These are phyloP conservation scores for Saxophila tyrrhenica DNA, from an alignment of 495 filamentous ascomycete genomes.

Conservation along the genomic window DNA sequence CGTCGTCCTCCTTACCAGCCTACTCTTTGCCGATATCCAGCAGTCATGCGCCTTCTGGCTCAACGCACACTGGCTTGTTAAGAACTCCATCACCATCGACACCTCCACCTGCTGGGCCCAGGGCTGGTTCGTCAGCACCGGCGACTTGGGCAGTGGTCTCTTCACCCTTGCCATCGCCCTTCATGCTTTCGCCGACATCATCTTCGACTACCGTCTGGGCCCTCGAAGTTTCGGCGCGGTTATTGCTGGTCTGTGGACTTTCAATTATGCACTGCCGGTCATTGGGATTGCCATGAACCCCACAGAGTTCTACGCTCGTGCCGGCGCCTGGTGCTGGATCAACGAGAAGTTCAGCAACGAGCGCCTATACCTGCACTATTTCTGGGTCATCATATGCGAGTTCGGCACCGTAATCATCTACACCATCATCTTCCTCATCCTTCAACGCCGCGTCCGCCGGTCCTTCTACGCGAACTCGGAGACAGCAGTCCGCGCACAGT, in stretches of 20 bases:
- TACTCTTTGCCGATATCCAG: slow-evolving; percentile 19
- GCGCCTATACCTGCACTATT: slow-evolving; percentile 63
- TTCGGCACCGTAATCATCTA: slow-evolving; percentile 55
- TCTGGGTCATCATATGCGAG: slow-evolving; percentile 67
- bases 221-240: slow-evolving; percentile 18
- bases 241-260: slow-evolving; percentile 21
- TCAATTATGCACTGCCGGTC: slow-evolving; percentile 21
- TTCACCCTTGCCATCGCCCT: slow-evolving; percentile 47
- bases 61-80: slow-evolving; percentile 9
- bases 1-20: slow-evolving; percentile 16
- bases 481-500: slow-evolving; percentile 18
- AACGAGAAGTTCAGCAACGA: slow-evolving; percentile 45
- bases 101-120: slow-evolving; percentile 13
- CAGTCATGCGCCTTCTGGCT: slow-evolving; percentile 16
- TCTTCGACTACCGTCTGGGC: slow-evolving; percentile 22
- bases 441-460: slow-evolving; percentile 34
- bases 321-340: slow-evolving; percentile 52
- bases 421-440: slow-evolving; percentile 48
- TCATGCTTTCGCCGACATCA: slow-evolving; percentile 47
- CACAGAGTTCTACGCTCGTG: slow-evolving; percentile 22
- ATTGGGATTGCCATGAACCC: slow-evolving; percentile 23
- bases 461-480: slow-evolving; percentile 23
- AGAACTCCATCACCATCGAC: slow-evolving; percentile 2
- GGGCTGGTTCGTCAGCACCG: slow-evolving; percentile 18
- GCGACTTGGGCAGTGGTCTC: slow-evolving; percentile 16